A percentile compares a stretch with the other conserved stretches of the same genome.
Evolutionary conservation across 108 stramenopile genomes (phyloP).

Genomic region (Nitzschia inconspicua): DNA sequence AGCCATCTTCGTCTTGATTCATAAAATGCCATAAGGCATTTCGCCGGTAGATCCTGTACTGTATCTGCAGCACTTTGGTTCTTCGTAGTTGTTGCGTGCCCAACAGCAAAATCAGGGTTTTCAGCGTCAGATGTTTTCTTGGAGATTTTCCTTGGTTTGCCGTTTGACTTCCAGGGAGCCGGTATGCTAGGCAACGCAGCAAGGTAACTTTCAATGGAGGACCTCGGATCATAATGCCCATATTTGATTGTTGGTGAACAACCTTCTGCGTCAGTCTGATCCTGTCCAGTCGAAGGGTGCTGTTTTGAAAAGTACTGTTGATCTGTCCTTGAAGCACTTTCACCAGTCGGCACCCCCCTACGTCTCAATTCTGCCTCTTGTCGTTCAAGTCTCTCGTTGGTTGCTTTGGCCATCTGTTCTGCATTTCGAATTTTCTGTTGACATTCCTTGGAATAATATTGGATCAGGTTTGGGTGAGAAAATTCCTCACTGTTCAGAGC

Average conservation of each 20-base stretch:
- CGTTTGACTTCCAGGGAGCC: constrained; percentile 65
- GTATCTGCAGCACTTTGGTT: constrained; percentile 16
- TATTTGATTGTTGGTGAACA: constrained; percentile 31
- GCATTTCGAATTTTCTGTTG: constrained; percentile 65
- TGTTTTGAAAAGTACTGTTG: constrained; percentile 9
- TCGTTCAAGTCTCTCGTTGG: constrained; percentile 55
- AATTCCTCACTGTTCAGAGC: constrained; percentile 41
- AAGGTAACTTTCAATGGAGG: constrained; percentile 45
- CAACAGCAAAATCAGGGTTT: no score
- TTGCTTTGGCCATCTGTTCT: constrained; percentile 52
- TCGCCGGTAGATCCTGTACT: constrained; percentile 51
- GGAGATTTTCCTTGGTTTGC: no score
- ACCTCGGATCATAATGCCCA: constrained; percentile 69
- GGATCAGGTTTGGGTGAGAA: constrained; percentile 17
- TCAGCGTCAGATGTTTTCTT: no score
- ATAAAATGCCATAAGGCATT: constrained; percentile 75
- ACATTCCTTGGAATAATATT: constrained; percentile 66
- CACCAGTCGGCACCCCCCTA: constrained; percentile 14
- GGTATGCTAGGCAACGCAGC: constrained; percentile 59
- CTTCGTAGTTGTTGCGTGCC: constrained; percentile 8
- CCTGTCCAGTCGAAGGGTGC: not conserved
- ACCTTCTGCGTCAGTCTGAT: constrained; percentile 1
- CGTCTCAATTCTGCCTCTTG: constrained; percentile 55
- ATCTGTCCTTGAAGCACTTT: constrained; percentile 9
- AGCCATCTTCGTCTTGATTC: constrained; percentile 81